Percentiles rank a stretch among this genome's conserved stretches.
Conservation (phyloP, 108 stramenopile genomes). For the Epipyxis sp. region DNA sequence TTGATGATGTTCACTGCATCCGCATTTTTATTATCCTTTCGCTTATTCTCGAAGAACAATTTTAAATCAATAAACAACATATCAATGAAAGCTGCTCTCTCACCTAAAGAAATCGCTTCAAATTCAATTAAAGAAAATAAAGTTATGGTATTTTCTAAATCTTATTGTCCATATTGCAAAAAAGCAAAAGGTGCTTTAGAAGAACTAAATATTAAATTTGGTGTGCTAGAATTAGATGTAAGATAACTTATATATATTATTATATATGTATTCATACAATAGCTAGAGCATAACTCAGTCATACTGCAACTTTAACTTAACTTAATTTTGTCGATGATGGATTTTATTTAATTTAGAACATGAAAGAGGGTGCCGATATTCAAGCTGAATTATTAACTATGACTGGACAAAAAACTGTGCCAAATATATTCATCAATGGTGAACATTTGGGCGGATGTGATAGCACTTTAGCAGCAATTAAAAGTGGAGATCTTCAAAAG, state of each 20-base stretch:
- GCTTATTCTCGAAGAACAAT: too few relatives aligned
- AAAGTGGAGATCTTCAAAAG: constrained; percentile 32
- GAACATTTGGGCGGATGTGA: constrained; percentile 74
- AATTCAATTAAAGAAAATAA: constrained; percentile 40
- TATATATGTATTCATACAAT: neutral
- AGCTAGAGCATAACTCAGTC: too few relatives aligned
- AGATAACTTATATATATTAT: neutral
- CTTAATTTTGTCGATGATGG: too few relatives aligned
- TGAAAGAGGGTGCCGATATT: constrained; percentile 54
- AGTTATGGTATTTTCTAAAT: constrained; percentile 44
- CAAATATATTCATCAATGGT: constrained; percentile 80
- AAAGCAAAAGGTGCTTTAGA: neutral
- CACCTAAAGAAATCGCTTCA: constrained; percentile 36
- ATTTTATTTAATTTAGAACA: neutral
- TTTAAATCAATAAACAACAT: too few relatives aligned
- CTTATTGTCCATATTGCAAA: constrained; percentile 45
- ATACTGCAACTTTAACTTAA: too few relatives aligned
- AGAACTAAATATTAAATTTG: neutral
- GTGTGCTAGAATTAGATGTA: neutral
- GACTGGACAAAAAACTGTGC: constrained; percentile 82
- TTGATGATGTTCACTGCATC: too few relatives aligned
- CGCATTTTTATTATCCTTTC: too few relatives aligned
- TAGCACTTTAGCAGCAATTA: constrained; percentile 41
- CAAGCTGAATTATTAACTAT: constrained; percentile 60
- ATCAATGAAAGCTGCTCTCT: too few relatives aligned